Conservation (phyloP, 257 asterid species). For the Paulownia fortunei region DNA sequence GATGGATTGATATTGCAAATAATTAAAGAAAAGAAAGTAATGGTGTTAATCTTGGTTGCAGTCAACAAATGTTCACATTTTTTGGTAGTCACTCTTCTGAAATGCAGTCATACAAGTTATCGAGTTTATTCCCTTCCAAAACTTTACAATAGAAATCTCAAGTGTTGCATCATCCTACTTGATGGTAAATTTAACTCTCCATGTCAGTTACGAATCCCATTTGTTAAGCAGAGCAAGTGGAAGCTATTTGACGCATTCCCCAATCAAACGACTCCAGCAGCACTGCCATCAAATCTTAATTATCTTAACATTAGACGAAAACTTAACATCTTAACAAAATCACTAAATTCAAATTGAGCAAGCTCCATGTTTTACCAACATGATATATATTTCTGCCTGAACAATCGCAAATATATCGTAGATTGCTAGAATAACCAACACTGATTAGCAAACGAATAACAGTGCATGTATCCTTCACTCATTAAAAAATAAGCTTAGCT, state of each 20-base stretch:
- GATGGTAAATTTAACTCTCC: background rate
- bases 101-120: background rate
- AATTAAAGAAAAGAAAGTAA: background rate
- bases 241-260: background rate
- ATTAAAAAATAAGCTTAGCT: background rate
- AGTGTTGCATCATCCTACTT: background rate
- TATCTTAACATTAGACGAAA: background rate
- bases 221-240: background rate
- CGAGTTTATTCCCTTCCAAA: background rate
- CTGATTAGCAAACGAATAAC: background rate
- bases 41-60: background rate
- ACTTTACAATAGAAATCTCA: constrained; percentile 10
- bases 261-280: background rate
- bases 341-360: background rate
- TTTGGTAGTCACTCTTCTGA: background rate
- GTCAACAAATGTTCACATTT: background rate
- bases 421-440: background rate
- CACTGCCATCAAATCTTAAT: background rate
- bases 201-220: background rate
- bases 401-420: background rate
- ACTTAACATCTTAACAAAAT: background rate
- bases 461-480: constrained; percentile 7
- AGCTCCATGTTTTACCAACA: background rate
- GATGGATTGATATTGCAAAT: background rate
- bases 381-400: background rate